Evolutionary conservation across 192 early-diverging fungal genomes (phyloP).

Genomic region (Gaertneriomyces semiglobifer): DNA sequence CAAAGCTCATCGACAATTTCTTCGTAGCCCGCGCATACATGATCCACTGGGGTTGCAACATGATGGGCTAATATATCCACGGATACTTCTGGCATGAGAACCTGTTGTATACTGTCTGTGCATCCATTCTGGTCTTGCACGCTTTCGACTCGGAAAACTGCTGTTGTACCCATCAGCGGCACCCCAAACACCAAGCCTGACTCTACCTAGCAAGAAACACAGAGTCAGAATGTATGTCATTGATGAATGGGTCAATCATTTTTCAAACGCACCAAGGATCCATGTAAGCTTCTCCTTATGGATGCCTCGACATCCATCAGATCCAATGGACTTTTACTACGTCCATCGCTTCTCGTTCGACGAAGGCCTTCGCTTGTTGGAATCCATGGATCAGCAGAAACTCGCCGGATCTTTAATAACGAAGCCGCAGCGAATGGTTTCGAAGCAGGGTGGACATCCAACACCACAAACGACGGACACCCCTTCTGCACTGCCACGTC

Average conservation of each 20-base stretch:
- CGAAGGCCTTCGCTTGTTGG: constrained; percentile 18
- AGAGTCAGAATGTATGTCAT: not conserved
- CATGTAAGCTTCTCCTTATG: constrained; percentile 6
- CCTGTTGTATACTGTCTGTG: not conserved
- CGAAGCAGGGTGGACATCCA: too few species aligned
- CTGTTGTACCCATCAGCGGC: not conserved
- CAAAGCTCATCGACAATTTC: constrained; percentile 15
- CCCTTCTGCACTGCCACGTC: too few species aligned
- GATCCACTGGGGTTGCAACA: not conserved
- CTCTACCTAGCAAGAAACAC: not conserved
- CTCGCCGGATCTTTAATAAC: not conserved
- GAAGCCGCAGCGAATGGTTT: not conserved
- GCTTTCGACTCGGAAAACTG: not conserved
- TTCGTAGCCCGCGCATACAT: constrained; percentile 4
- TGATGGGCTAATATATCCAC: not conserved
- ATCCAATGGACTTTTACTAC: constrained; percentile 4
- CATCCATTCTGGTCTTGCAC: not conserved
- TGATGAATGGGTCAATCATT: not conserved
- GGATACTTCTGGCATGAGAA: not conserved
- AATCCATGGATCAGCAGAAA: constrained; percentile 14
- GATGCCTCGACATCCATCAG: constrained; percentile 6
- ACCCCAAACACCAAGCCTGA: not conserved
- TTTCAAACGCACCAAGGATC: constrained; percentile 1
- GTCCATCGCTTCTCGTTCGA: not conserved
- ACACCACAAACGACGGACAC: too few species aligned